These are phyloP conservation scores for Hypoxylon sp. DNA, from an alignment of 2,329 filamentous ascomycete genomes.

Conservation along the genomic window DNA sequence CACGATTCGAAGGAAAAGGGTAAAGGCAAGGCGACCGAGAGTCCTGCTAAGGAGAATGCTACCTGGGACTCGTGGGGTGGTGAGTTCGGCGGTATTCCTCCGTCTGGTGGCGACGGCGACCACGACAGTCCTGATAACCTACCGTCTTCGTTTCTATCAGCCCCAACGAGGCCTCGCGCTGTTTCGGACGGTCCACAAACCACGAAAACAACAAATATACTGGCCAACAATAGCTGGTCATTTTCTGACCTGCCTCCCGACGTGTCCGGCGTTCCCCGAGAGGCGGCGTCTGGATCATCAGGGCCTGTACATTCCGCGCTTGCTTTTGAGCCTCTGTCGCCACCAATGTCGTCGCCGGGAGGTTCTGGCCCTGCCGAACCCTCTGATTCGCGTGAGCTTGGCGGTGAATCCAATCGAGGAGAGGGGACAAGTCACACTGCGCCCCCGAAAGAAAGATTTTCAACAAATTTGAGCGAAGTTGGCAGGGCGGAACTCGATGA, in stretches of 20 bases:
- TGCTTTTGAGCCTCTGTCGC: not conserved
- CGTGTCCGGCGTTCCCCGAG: not conserved
- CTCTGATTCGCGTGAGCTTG: not conserved
- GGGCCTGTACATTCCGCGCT: not conserved
- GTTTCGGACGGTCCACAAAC: conserved; percentile 64
- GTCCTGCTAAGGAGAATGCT: conserved; percentile 2
- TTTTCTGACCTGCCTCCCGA: conserved; percentile 55
- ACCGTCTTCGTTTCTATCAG: conserved; percentile 13
- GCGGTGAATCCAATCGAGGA: not conserved
- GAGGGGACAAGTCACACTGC: too few relatives aligned
- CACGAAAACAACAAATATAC: conserved; percentile 55
- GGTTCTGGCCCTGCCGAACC: not conserved
- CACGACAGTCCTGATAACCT: conserved; percentile 13
- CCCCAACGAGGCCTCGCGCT: conserved; percentile 56
- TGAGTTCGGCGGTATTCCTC: conserved; percentile 25
- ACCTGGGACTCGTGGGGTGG: conserved; percentile 25
- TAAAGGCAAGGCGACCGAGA: conserved; percentile 30
- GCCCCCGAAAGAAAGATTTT: too few relatives aligned
- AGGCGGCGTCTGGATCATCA: conserved; percentile 18
- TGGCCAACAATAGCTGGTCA: conserved; percentile 69
- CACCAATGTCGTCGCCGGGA: not conserved
- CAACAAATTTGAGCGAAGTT: too few relatives aligned
- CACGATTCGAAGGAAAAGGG: conserved; percentile 30
- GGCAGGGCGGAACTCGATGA: too few relatives aligned
- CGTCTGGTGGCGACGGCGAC: not conserved